Evolutionary conservation across 768 basidiomycete genomes (phyloP), one percentile per base, ranked within the genome.

Genomic region (Astraeus odoratus): DNA sequence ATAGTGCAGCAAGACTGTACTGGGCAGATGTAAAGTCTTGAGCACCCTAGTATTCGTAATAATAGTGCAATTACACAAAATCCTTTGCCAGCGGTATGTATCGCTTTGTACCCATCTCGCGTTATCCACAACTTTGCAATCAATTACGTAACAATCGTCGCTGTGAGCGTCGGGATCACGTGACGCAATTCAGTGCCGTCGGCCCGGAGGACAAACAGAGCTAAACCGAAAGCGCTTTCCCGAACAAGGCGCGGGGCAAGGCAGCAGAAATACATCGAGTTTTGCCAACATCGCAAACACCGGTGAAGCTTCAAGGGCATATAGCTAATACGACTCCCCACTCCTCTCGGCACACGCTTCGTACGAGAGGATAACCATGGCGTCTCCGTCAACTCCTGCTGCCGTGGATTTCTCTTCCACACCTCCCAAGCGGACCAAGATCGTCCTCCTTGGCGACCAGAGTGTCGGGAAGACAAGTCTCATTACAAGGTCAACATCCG

Each of bases 401-500:
- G 77, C 86, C 2, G 78, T 84, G 9, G 89, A 92, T 62, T 88
- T 91, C 67, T 87, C 88, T 7, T 87, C 88, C 18, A 80, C 86
- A 18, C 86, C 91, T 26, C 83, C 90, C 43, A 96, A 94, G 66
- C 86, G 94, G 51, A 96, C 91, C 46, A 97, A 97, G 73, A 91
- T 97, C 35, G 94, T 96, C 18, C 76, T 97, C 35, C 80, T 97
- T 10, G 94, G 94, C 12, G 94, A 97, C 72, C 94, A 96, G 70
- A 92, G 88, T 55, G 96, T 98, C 42, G 96, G 96, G 37, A 99
- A 99, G 79, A 99, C 96, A 4, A 91, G 88, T 70, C 77, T 99
- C 50, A 99, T 99, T 64, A 98, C 96, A 45, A 80, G 96, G 80
- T 93, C 62, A 58, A 72, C n/a, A 63, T 50, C 29, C 50, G 40